Percentiles rank a stretch among this genome's conserved stretches.
These are phyloP conservation scores for Aspergillus indologenus DNA, from an alignment of 495 filamentous ascomycete genomes.

Conservation along the genomic window DNA sequence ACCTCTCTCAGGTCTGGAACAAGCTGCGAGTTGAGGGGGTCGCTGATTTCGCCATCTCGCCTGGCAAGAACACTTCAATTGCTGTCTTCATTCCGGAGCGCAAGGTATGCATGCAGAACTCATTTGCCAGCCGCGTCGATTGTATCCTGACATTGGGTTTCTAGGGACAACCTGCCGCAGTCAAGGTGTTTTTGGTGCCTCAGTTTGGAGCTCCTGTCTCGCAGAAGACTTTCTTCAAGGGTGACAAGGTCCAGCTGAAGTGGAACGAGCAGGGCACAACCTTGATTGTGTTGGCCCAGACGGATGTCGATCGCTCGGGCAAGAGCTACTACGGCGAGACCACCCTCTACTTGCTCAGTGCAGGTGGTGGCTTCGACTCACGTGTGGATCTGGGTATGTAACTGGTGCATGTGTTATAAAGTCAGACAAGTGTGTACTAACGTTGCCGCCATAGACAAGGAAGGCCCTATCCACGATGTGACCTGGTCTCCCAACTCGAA, in stretches of 20 bases:
- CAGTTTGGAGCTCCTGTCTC: constrained; percentile 76
- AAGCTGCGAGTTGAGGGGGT: constrained; percentile 93
- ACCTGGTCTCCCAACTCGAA: constrained; percentile 96
- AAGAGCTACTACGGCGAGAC: constrained; percentile 99
- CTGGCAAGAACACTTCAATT: constrained; percentile 82
- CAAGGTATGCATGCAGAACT: constrained; percentile 58
- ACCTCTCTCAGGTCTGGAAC: constrained; percentile 86
- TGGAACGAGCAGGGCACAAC: constrained; percentile 91
- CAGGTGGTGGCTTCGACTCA: constrained; percentile 88
- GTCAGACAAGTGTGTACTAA: no score
- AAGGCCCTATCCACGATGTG: constrained; percentile 97
- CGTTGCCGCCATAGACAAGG: constrained; percentile 64
- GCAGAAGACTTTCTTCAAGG: constrained; percentile 98
- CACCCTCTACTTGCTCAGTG: constrained; percentile 90
- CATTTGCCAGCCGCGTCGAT: background rate
- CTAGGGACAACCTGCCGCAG: constrained; percentile 83
- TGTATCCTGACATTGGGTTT: constrained; percentile 10
- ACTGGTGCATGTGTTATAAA: background rate
- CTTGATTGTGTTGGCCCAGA: constrained; percentile 93
- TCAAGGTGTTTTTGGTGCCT: constrained; percentile 92
- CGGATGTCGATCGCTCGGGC: constrained; percentile 94
- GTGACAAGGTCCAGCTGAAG: constrained; percentile 96
- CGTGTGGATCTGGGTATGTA: constrained; percentile 71
- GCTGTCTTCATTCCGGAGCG: constrained; percentile 93
- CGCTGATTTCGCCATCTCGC: constrained; percentile 81